Evolutionary conservation across 805 yeast genomes (phyloP).

Genomic region (Lipomyces sp.): DNA sequence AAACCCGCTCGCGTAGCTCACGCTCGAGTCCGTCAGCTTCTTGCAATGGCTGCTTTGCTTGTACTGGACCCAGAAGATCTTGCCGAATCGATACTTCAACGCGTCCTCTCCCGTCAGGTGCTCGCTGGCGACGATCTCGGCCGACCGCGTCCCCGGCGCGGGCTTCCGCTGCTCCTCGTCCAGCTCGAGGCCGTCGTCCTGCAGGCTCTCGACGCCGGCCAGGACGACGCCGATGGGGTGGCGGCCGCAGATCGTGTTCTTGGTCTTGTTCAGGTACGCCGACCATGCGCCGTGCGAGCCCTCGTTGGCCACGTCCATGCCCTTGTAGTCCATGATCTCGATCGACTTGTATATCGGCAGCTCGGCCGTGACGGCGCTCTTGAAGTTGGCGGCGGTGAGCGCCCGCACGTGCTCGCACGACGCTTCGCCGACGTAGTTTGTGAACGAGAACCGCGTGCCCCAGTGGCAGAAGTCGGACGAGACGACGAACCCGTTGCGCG

Average conservation of each 20-base stretch:
- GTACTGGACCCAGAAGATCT: slow-evolving; percentile 27
- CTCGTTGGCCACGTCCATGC: slow-evolving; percentile 57
- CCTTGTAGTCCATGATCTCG: slow-evolving; percentile 65
- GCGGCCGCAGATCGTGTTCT: slow-evolving; percentile 92
- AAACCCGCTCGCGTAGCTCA: slow-evolving; percentile 28
- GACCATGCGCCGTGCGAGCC: slow-evolving; percentile 63
- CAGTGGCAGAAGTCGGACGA: slow-evolving; percentile 96
- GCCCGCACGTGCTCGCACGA: slow-evolving; percentile 10
- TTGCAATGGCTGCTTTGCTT: slow-evolving; percentile 24
- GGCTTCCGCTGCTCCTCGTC: slow-evolving; percentile 19
- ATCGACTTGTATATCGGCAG: slow-evolving; percentile 68
- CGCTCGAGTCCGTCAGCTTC: slow-evolving; percentile 21
- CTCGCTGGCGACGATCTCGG: slow-evolving; percentile 14
- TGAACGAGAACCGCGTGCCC: slow-evolving; percentile 52
- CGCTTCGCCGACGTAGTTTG: slow-evolving; percentile 38
- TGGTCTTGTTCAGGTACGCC: slow-evolving; percentile 63
- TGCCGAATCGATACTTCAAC: slow-evolving; percentile 23
- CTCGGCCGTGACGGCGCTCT: slow-evolving; percentile 21
- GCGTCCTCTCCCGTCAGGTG: slow-evolving; percentile 17
- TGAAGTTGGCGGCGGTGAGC: neutral
- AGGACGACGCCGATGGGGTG: slow-evolving; percentile 71
- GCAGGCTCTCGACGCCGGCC: slow-evolving; percentile 45
- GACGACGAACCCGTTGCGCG: slow-evolving; percentile 64
- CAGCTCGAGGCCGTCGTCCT: slow-evolving; percentile 18
- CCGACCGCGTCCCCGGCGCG: slow-evolving; percentile 14